Conservation (phyloP, 1,284 basidiomycete genomes). For the Rhizoctonia solani region DNA sequence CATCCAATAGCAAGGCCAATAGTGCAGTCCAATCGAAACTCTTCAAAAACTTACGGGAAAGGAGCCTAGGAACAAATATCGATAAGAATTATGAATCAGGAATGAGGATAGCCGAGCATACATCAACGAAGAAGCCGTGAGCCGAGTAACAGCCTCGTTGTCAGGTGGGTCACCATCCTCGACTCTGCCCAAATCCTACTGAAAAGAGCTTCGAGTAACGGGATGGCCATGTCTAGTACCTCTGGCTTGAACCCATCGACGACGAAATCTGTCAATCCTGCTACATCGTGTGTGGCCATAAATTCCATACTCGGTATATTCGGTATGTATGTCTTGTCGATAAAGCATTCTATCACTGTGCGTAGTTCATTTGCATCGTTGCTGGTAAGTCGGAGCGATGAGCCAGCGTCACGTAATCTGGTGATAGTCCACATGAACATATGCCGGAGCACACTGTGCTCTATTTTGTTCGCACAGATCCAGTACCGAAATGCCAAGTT, state of each 20-base stretch:
- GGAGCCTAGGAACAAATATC: not conserved
- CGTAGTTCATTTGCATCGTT: not conserved
- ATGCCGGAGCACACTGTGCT: not conserved
- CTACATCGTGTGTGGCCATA: not conserved
- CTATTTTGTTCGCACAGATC: not conserved
- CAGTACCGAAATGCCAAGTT: not conserved
- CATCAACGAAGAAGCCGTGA: not conserved
- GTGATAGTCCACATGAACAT: not conserved
- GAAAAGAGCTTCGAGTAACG: not conserved
- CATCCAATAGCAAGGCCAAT: not conserved
- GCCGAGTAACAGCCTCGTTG: not conserved
- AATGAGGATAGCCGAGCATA: not conserved
- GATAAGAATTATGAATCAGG: not conserved
- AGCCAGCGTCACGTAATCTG: not conserved
- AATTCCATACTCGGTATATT: not conserved
- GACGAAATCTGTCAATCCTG: not conserved
- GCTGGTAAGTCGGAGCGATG: not conserved
- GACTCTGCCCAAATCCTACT: not conserved
- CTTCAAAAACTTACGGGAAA: not conserved
- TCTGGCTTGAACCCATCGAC: not conserved
- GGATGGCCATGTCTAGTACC: not conserved
- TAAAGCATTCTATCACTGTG: not conserved
- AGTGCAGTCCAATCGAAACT: not conserved
- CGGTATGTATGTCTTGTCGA: not conserved
- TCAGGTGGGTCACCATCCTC: not conserved